phyloP scores from a whole-genome alignment of 78 protist species.

The Dictyostelium discoideum region DNA sequence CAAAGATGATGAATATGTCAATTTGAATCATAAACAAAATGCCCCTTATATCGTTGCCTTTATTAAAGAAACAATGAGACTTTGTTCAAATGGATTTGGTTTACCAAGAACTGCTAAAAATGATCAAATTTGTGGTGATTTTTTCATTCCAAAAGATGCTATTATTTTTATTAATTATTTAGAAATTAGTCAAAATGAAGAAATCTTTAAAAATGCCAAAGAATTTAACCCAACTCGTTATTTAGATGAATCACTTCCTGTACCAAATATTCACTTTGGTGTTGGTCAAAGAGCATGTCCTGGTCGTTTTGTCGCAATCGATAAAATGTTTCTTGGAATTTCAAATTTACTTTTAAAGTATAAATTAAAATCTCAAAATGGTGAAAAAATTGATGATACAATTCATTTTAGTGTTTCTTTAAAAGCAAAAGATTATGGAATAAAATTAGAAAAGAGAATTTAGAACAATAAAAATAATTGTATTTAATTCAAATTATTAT shows the following conservation, averaged over 20 bases:
- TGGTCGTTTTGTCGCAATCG: neutral
- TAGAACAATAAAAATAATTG: too few relatives aligned
- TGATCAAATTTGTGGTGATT: neutral
- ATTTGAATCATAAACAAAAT: neutral
- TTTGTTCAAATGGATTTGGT: neutral
- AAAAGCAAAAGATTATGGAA: neutral
- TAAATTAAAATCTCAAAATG: slow-evolving; percentile 1
- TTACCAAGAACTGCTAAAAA: neutral
- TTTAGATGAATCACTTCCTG: neutral
- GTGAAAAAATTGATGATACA: slow-evolving; percentile 8
- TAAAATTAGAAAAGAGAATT: neutral
- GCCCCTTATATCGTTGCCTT: neutral
- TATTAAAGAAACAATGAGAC: slow-evolving; percentile 29
- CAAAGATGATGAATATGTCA: too few relatives aligned
- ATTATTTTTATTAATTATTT: neutral
- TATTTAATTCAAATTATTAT: too few relatives aligned
- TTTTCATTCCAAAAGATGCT: slow-evolving; percentile 7
- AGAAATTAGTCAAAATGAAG: neutral
- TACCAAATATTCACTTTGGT: neutral
- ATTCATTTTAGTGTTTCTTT: neutral
- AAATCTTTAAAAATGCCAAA: neutral
- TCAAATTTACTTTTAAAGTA: slow-evolving; percentile 4
- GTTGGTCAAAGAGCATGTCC: slow-evolving; percentile 14
- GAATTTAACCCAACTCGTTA: neutral
- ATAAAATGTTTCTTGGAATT: neutral